Conservation (phyloP, 1,284 basidiomycete genomes). For the Microbotryum intermedium region DNA sequence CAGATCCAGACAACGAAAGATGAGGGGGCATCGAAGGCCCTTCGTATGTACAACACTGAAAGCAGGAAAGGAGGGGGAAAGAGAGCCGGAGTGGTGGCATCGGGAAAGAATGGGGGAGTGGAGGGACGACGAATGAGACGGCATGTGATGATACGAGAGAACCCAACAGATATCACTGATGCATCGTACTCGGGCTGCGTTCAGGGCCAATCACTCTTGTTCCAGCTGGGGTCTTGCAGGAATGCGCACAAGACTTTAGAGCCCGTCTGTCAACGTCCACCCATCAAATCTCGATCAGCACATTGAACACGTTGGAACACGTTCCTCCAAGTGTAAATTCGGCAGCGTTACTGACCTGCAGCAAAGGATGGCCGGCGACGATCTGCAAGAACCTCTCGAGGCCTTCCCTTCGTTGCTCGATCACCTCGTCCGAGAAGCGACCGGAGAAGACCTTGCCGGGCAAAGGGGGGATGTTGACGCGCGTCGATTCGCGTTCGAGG, state of each 20-base stretch:
- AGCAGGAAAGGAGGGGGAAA: too few relatives aligned
- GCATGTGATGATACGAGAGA: too few relatives aligned
- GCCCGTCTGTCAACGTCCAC: slow-evolving; percentile 58
- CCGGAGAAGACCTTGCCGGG: slow-evolving; percentile 67
- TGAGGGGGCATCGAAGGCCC: too few relatives aligned
- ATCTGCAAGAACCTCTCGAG: slow-evolving; percentile 91
- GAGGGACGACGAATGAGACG: too few relatives aligned
- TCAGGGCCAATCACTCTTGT: slow-evolving; percentile 17
- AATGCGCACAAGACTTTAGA: slow-evolving; percentile 96
- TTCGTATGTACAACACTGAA: too few relatives aligned
- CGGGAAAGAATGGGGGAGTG: too few relatives aligned
- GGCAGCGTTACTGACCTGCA: slow-evolving; percentile 59
- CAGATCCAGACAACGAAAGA: too few relatives aligned
- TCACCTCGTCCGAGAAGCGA: slow-evolving; percentile 95
- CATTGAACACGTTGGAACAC: too few relatives aligned
- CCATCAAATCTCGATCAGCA: neutral
- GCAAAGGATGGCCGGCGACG: slow-evolving; percentile 90
- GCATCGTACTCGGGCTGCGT: too few relatives aligned
- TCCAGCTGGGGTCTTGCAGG: slow-evolving; percentile 55
- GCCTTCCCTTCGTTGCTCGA: slow-evolving; percentile 83
- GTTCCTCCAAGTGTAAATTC: neutral
- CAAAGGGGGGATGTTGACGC: slow-evolving; percentile 93
- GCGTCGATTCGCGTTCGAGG: slow-evolving; percentile 88
- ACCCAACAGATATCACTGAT: too few relatives aligned
- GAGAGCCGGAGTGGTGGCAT: too few relatives aligned